These are phyloP conservation scores for Xylaria grammica DNA, from an alignment of 495 filamentous ascomycete genomes.

Conservation along the genomic window DNA sequence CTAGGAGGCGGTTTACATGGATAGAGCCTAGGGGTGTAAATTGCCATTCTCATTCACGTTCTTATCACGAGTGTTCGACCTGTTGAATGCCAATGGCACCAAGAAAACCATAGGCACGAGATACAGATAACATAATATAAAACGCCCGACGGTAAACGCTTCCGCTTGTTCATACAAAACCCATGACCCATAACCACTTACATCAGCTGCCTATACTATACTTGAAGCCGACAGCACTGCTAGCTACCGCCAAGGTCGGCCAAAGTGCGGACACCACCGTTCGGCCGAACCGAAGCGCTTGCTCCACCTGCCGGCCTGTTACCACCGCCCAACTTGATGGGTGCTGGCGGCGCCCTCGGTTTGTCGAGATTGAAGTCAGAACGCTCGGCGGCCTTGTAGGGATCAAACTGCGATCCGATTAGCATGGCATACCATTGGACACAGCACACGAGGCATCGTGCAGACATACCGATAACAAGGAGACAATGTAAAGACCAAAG, in stretches of 20 bases:
- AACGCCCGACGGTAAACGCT: slow-evolving; percentile 7
- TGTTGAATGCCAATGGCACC: no score
- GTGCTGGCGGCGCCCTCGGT: slow-evolving; percentile 29
- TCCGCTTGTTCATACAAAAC: slow-evolving; percentile 8
- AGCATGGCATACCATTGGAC: background rate
- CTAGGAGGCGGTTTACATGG: no score
- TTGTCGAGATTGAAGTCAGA: slow-evolving; percentile 66
- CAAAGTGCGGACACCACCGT: slow-evolving; percentile 49
- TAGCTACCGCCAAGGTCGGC: slow-evolving; percentile 40
- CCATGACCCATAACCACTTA: background rate
- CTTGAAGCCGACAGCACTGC: background rate
- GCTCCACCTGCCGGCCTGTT: slow-evolving; percentile 30
- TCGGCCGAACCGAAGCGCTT: slow-evolving; percentile 30
- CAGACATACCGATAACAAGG: slow-evolving; percentile 57
- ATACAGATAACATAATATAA: background rate
- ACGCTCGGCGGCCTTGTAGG: slow-evolving; percentile 66
- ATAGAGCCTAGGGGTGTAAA: no score
- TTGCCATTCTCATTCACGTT: no score
- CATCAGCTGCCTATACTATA: background rate
- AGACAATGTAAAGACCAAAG: slow-evolving; percentile 64
- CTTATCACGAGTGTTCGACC: no score
- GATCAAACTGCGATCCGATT: slow-evolving; percentile 57
- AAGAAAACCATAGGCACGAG: background rate
- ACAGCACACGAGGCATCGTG: background rate
- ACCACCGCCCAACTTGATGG: slow-evolving; percentile 21